phyloP scores from a whole-genome alignment of 495 filamentous ascomycete species.

The Aspergillus sclerotioniger region DNA sequence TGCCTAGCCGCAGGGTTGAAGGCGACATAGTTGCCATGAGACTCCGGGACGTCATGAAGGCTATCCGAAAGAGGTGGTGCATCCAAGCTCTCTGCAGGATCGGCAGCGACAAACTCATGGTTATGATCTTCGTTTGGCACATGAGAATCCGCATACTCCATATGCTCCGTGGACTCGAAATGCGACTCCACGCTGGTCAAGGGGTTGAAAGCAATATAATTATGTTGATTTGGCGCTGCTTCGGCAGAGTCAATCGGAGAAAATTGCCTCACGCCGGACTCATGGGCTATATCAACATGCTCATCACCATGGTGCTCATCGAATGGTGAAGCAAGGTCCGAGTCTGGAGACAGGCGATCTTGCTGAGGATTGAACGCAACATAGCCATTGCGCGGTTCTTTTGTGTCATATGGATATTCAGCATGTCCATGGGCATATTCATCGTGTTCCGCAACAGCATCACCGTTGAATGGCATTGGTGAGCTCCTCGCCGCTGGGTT shows the following conservation, averaged over 20 bases:
- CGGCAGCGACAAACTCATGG: background rate
- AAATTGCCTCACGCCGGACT: background rate
- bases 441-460: background rate
- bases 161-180: too few species aligned
- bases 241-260: background rate
- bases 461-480: background rate
- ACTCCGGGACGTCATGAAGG: background rate
- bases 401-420: background rate
- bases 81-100: background rate
- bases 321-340: background rate
- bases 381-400: background rate
- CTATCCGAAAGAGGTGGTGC: background rate
- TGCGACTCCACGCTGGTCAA: background rate
- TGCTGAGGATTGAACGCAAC: background rate
- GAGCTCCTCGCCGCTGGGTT: background rate
- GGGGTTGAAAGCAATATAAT: background rate
- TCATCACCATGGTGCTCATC: background rate
- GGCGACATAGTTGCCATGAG: background rate
- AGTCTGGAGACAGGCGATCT: background rate
- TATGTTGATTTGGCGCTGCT: background rate
- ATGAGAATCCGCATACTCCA: background rate
- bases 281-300: background rate
- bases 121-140: background rate
- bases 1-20: background rate
- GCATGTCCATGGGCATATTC: background rate